Conservation (phyloP, 345 rosid genomes). For the Sonneratia alba region DNA sequence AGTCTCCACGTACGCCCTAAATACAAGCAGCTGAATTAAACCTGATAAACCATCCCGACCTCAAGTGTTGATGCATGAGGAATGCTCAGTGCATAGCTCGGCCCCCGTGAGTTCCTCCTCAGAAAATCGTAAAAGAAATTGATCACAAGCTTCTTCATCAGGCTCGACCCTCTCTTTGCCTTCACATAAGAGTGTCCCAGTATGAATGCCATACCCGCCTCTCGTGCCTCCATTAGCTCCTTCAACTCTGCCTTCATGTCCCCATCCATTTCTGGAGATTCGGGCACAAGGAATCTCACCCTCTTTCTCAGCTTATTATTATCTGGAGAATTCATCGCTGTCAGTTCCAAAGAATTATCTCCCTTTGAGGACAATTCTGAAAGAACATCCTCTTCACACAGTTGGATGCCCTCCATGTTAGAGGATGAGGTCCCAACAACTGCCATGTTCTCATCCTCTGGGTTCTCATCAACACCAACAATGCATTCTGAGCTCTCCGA, state of each 20-base stretch:
- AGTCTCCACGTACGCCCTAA: not conserved
- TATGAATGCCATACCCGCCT: slow-evolving; percentile 86
- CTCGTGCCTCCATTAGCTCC: slow-evolving; percentile 83
- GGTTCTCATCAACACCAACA: slow-evolving; percentile 16
- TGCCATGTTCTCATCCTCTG: slow-evolving; percentile 43
- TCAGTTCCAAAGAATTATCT: slow-evolving; percentile 14
- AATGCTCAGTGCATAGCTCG: slow-evolving; percentile 47
- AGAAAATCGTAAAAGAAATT: slow-evolving; percentile 82
- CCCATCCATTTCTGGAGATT: slow-evolving; percentile 32
- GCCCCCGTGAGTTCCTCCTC: slow-evolving; percentile 82
- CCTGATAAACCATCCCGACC: slow-evolving; percentile 88
- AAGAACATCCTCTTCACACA: slow-evolving; percentile 30
- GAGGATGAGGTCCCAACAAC: slow-evolving; percentile 72
- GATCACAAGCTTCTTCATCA: slow-evolving; percentile 67
- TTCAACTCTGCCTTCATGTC: slow-evolving; percentile 50
- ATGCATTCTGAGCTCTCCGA: slow-evolving; percentile 37
- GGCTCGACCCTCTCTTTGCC: slow-evolving; percentile 82
- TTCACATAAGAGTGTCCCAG: slow-evolving; percentile 78
- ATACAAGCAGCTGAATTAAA: slow-evolving; percentile 22
- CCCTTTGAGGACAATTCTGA: slow-evolving; percentile 14
- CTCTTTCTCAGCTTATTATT: slow-evolving; percentile 29
- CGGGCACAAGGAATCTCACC: slow-evolving; percentile 77
- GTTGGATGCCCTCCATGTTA: slow-evolving; percentile 37
- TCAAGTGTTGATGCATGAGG: slow-evolving; percentile 88
- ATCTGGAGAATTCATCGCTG: slow-evolving; percentile 18